Conservation (phyloP, 495 filamentous ascomycete species). For the Trichoderma gamsii region DNA sequence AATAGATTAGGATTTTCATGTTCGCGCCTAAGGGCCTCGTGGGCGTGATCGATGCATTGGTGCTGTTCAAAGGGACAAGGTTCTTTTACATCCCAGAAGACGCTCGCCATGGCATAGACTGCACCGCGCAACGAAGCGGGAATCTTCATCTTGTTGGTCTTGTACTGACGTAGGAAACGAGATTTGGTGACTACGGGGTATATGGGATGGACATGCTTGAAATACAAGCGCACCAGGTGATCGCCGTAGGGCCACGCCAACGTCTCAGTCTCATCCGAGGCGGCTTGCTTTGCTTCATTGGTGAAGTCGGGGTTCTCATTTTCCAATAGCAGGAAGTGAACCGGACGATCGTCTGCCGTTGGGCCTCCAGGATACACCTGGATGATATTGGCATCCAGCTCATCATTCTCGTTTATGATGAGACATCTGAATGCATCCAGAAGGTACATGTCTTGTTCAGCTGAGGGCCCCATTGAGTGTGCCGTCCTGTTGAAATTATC, state of each 20-base stretch:
- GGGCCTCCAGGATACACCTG: neutral
- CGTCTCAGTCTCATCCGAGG: neutral
- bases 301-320: slow-evolving; percentile 5
- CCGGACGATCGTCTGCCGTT: neutral
- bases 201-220: slow-evolving; percentile 7
- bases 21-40: neutral
- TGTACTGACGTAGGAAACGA: neutral
- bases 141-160: neutral
- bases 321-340: slow-evolving; percentile 1
- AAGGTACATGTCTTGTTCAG: neutral
- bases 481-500: slow-evolving; percentile 11
- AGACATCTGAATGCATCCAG: slow-evolving; percentile 5
- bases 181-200: slow-evolving; percentile 6
- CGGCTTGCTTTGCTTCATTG: neutral
- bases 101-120: neutral
- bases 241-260: neutral
- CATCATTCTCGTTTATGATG: slow-evolving; percentile 2
- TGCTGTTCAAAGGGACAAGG: slow-evolving; percentile 2
- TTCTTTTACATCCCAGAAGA: slow-evolving; percentile 2
- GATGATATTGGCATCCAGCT: slow-evolving; percentile 9
- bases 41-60: slow-evolving; percentile 1
- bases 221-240: neutral
- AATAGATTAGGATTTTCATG: slow-evolving; percentile 7
- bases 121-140: slow-evolving; percentile 4
- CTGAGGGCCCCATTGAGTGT: slow-evolving; percentile 6